Percentiles rank a stretch among this genome's conserved stretches.
phyloP scores from a whole-genome alignment of 805 yeast genomes.

The Metschnikowia amazonensis region DNA sequence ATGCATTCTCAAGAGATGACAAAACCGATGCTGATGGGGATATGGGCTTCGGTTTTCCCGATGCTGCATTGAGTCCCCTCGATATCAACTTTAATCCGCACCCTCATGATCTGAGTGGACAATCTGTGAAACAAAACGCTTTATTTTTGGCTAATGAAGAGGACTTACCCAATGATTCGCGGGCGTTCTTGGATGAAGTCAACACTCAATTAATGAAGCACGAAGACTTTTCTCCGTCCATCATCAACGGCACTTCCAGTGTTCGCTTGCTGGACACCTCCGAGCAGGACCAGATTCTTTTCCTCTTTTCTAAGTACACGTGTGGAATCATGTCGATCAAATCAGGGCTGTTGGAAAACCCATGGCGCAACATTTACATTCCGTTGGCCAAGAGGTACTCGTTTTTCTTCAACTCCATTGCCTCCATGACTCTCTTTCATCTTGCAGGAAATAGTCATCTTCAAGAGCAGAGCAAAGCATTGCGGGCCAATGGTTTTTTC shows the following conservation, averaged over 20 bases:
- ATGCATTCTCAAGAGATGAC: constrained; percentile 29
- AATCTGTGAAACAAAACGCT: not conserved
- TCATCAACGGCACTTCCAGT: constrained; percentile 5
- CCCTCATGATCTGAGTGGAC: not conserved
- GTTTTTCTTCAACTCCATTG: constrained; percentile 57
- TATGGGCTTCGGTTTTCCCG: constrained; percentile 13
- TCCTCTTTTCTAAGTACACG: constrained; percentile 34
- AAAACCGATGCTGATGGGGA: constrained; percentile 7
- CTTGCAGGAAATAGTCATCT: constrained; percentile 34
- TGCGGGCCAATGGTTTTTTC: constrained; percentile 48
- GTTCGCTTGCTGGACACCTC: constrained; percentile 22
- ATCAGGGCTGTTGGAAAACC: constrained; percentile 62
- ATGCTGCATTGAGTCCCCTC: constrained; percentile 26
- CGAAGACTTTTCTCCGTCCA: constrained; percentile 14
- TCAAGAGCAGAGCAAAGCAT: constrained; percentile 40
- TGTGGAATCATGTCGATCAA: constrained; percentile 56
- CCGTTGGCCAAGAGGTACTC: constrained; percentile 55
- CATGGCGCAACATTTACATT: constrained; percentile 57
- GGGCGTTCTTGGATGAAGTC: not conserved
- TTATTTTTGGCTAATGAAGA: not conserved
- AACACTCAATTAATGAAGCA: constrained; percentile 7
- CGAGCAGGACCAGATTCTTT: constrained; percentile 36
- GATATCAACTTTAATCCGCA: constrained; percentile 7
- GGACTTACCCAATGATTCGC: not conserved
- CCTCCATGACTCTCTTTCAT: constrained; percentile 66